These are phyloP conservation scores for Hippophae gyantsensis DNA, from an alignment of 306 rosid genomes.

Conservation along the genomic window DNA sequence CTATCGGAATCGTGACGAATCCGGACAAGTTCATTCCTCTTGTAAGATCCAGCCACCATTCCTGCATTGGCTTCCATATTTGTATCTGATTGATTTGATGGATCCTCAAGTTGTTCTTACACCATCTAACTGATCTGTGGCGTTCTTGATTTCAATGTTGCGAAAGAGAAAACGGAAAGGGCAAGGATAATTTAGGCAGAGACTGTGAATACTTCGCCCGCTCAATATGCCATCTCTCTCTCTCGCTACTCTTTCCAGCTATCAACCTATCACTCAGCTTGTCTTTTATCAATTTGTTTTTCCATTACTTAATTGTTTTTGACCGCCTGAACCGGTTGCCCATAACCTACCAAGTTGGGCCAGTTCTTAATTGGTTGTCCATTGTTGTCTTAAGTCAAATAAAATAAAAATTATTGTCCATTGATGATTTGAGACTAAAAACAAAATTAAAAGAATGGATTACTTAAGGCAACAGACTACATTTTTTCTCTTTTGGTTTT, in stretches of 20 bases:
- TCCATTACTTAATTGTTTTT: conserved; percentile 6
- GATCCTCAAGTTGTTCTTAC: conserved; percentile 4
- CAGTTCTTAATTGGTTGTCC: background rate
- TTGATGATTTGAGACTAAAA: too few species aligned
- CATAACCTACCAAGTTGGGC: background rate
- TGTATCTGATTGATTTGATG: conserved; percentile 4
- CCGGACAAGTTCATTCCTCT: conserved; percentile 86
- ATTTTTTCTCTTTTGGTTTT: too few species aligned
- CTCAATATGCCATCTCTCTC: conserved; percentile 45
- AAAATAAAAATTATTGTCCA: too few species aligned
- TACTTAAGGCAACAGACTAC: too few species aligned
- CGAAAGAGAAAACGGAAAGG: conserved; percentile 11
- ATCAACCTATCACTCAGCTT: conserved; percentile 1
- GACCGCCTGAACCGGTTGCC: conserved; percentile 33
- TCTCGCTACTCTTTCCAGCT: conserved; percentile 15
- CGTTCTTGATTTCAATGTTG: background rate
- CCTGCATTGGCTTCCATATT: conserved; percentile 84
- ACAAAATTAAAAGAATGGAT: too few species aligned
- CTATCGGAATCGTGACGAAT: conserved; percentile 89
- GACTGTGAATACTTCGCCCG: conserved; percentile 35
- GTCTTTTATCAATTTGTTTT: conserved; percentile 11
- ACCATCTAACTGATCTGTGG: conserved; percentile 7
- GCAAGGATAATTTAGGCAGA: background rate
- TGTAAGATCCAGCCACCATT: conserved; percentile 94
- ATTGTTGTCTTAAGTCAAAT: background rate